A percentile compares a stretch with the other conserved stretches of the same genome.
Conservation (phyloP, 1,139 yeast genomes). For the Citeromyces hawaiiensis region DNA sequence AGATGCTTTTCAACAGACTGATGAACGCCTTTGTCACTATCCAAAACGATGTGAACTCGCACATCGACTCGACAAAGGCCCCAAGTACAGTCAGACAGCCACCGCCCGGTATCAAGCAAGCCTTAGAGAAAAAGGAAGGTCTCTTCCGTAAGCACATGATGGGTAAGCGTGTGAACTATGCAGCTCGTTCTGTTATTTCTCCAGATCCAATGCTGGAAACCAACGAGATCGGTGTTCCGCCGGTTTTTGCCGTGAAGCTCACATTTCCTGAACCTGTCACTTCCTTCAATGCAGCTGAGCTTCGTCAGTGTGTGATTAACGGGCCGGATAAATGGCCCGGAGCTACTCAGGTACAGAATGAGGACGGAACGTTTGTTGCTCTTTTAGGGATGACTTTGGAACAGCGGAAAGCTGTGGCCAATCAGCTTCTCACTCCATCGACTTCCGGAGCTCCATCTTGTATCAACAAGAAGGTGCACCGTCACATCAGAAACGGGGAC, state of each 20-base stretch:
- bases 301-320: constrained; percentile 89
- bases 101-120: constrained; percentile 93
- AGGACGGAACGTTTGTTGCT: constrained; percentile 82
- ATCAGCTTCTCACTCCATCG: constrained; percentile 84
- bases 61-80: constrained; percentile 84
- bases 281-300: constrained; percentile 77
- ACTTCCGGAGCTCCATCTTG: constrained; percentile 28
- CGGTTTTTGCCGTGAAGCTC: constrained; percentile 88
- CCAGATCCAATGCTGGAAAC: constrained; percentile 98
- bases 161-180: constrained; percentile 99
- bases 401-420: constrained; percentile 93
- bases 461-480: constrained; percentile 79
- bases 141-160: constrained; percentile 97
- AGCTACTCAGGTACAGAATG: constrained; percentile 91
- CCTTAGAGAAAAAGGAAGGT: constrained; percentile 97
- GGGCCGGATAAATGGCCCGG: constrained; percentile 99
- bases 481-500: constrained; percentile 91
- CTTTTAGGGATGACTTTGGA: constrained; percentile 83
- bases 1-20: constrained; percentile 69
- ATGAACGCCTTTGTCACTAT: constrained; percentile 92
- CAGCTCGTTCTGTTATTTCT: constrained; percentile 97
- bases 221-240: constrained; percentile 97
- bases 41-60: constrained; percentile 91
- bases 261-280: constrained; percentile 99
- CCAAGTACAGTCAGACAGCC: constrained; percentile 61